Evolutionary conservation across 2,329 filamentous ascomycete species (phyloP).

Genomic region (Neopestalotiopsis sp.): DNA sequence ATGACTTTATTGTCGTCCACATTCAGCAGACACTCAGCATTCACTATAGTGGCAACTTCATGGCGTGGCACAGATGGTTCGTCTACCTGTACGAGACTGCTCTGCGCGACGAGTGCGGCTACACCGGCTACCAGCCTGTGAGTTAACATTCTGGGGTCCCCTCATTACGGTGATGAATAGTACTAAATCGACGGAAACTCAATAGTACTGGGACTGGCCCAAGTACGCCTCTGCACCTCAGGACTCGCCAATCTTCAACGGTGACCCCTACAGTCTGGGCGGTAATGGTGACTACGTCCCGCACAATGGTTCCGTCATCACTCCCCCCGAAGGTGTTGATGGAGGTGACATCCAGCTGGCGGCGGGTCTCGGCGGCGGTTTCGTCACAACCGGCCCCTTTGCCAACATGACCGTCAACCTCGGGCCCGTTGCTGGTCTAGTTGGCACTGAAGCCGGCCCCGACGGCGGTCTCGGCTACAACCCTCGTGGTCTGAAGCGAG

Average conservation of each 20-base stretch:
- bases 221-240: neutral
- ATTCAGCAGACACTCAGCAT: neutral
- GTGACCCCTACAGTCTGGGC: neutral
- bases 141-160: neutral
- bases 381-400: neutral
- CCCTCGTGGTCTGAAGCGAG: no score
- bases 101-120: neutral
- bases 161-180: neutral
- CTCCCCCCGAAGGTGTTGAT: neutral
- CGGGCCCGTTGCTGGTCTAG: no score
- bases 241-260: neutral
- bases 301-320: neutral
- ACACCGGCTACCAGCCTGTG: neutral
- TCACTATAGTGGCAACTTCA: neutral
- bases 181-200: no score
- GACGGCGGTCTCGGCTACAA: no score
- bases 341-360: neutral
- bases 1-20: neutral
- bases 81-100: neutral
- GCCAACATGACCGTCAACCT: no score
- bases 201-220: neutral
- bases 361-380: neutral
- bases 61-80: neutral
- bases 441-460: no score
- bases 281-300: neutral